Evolutionary conservation across 2,329 filamentous ascomycete genomes (phyloP), one percentile per base, ranked within the genome.

Genomic region (Calycina herbarum): DNA sequence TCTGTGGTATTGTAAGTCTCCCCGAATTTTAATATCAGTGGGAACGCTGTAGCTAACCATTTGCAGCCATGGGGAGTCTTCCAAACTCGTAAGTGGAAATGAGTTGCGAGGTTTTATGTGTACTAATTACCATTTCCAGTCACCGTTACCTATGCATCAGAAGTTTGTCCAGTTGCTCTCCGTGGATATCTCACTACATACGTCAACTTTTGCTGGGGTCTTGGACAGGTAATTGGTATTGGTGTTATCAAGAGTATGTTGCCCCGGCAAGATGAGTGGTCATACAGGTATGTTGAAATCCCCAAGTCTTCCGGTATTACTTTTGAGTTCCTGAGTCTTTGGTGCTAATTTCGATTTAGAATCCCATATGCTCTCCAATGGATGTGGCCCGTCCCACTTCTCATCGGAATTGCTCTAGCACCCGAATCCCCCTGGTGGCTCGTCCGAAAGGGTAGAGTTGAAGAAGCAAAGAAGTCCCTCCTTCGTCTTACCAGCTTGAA

Each of bases 181-280:
- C 79, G 84, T 64, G 83, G 82, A 15, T 85, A 85, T 68, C 76
- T 85, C 45, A 85, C 83, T 0, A 85, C 83, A 0, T 86, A 85
- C 64, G 81, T 84, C 66, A 84, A 84, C 72, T 81, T 84, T 72
- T 85, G 83, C 77, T 86, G 83, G 83, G 83, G 73, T 56, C 66
- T 84, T 3, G 82, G 82, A 24, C 82, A 84, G 68, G 71, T 83
- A 24, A 82, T 84, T 67, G 82, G 81, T 35, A 77, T 82, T 59
- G 82, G 82, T 13, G 81, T 83, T 20, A 81, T 84, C 69, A 81
- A 79, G 70, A 75, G 78, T 17, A 81, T 83, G 80, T 69, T 83
- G 20, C 71, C 73, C 27, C 76, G 82, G 31, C 63, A 74, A 1
- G 82, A 82, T 63, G 72, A 83, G 68, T 84, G 82, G 82, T 78